Evolutionary conservation across 2,329 filamentous ascomycete species (phyloP).

Genomic region (Diplodia scrobiculata): DNA sequence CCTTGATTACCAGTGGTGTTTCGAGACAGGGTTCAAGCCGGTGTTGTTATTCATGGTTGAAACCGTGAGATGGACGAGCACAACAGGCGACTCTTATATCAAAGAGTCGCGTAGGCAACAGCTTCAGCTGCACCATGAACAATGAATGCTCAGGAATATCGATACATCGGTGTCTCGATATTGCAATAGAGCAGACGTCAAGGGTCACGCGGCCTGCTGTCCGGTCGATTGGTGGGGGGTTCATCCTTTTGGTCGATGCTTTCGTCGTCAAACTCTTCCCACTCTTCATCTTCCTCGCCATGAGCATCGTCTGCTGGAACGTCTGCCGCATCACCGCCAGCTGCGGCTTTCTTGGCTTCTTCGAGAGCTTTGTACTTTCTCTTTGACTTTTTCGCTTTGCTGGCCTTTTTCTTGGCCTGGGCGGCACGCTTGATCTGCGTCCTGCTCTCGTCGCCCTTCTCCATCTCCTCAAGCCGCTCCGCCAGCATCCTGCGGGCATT

Average conservation of each 20-base stretch:
- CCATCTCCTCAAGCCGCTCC: constrained; percentile 71
- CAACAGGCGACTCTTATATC: neutral
- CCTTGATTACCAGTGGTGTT: neutral
- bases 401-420: constrained; percentile 70
- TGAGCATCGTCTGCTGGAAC: constrained; percentile 48
- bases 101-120: neutral
- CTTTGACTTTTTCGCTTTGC: constrained; percentile 76
- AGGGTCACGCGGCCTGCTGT: neutral
- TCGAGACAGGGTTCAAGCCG: neutral
- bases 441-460: constrained; percentile 70
- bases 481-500: constrained; percentile 77
- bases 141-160: neutral
- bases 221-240: neutral
- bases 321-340: constrained; percentile 37
- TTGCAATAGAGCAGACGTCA: neutral
- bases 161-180: neutral
- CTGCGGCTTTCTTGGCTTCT: constrained; percentile 48
- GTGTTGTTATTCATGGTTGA: neutral
- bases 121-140: neutral
- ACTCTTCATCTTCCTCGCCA: constrained; percentile 29
- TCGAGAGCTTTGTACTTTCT: constrained; percentile 72
- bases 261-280: constrained; percentile 13
- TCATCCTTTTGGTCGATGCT: neutral
- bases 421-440: constrained; percentile 64
- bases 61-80: neutral